Evolutionary conservation across 306 rosid genomes (phyloP).

Genomic region (Myrica gale): DNA sequence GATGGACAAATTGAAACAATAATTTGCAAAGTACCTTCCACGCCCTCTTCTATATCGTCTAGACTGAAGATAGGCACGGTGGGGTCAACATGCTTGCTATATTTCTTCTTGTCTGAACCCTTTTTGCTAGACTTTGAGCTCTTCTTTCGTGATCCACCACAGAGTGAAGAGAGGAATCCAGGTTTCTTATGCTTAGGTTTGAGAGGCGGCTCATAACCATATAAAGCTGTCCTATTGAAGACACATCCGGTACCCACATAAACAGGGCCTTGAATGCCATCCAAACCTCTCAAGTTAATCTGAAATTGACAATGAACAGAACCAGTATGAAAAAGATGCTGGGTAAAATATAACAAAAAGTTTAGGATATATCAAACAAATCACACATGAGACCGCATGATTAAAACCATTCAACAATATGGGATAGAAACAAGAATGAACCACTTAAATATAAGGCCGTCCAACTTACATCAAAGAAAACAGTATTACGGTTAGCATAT

Average conservation of each 20-base stretch:
- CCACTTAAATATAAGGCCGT: neutral
- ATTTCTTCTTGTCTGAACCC: conserved; percentile 79
- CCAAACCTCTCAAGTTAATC: conserved; percentile 98
- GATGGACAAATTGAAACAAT: neutral
- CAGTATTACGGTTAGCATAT: conserved; percentile 95
- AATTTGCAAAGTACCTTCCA: conserved; percentile 61
- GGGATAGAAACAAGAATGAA: conserved; percentile 10
- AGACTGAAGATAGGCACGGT: conserved; percentile 81
- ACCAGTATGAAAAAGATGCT: conserved; percentile 7
- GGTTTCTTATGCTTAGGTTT: conserved; percentile 78
- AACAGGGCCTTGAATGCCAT: conserved; percentile 97
- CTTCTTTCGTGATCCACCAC: conserved; percentile 74
- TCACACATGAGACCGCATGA: conserved; percentile 5
- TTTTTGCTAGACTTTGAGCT: conserved; percentile 66
- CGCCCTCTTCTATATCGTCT: conserved; percentile 94
- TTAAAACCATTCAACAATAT: conserved; percentile 8
- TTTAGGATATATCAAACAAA: neutral
- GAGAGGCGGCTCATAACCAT: conserved; percentile 87
- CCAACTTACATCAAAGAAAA: conserved; percentile 86
- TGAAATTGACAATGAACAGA: conserved; percentile 33
- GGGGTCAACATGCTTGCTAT: conserved; percentile 68
- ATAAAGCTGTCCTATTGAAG: conserved; percentile 88
- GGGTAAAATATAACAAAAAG: neutral
- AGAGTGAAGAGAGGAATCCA: conserved; percentile 64
- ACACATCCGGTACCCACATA: conserved; percentile 99